phyloP scores from a whole-genome alignment of 495 filamentous ascomycete genomes.

The Penicillium paradoxum region DNA sequence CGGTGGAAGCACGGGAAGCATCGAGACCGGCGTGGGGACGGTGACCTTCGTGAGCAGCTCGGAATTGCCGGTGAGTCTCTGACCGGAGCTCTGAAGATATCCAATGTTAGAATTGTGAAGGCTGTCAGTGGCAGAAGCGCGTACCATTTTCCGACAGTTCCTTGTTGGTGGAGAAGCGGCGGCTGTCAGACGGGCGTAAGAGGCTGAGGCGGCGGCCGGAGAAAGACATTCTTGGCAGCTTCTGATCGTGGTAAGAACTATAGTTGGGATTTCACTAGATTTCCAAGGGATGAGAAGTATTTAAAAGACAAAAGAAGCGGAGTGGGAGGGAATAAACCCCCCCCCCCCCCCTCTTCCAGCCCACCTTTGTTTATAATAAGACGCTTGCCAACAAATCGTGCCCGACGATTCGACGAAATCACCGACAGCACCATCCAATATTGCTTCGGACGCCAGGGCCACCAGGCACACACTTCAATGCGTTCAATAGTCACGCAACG shows the following conservation, averaged over 20 bases:
- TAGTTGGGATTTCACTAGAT: neutral
- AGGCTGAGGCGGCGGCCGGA: conserved; percentile 47
- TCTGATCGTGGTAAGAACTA: neutral
- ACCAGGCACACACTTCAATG: neutral
- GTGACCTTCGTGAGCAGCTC: conserved; percentile 81
- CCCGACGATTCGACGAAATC: conserved; percentile 24
- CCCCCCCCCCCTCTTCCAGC: neutral
- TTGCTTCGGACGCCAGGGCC: neutral
- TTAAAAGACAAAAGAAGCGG: neutral
- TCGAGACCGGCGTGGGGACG: conserved; percentile 86
- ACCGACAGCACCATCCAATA: conserved; percentile 8
- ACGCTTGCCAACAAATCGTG: conserved; percentile 7
- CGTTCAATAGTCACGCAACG: neutral
- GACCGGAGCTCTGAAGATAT: conserved; percentile 57
- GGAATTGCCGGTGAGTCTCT: conserved; percentile 80
- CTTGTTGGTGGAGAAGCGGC: conserved; percentile 37
- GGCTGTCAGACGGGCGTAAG: conserved; percentile 35
- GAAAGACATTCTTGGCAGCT: conserved; percentile 43
- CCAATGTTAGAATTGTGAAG: conserved; percentile 1
- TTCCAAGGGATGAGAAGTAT: neutral
- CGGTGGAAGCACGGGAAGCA: conserved; percentile 72
- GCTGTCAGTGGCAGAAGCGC: conserved; percentile 7
- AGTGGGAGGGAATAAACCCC: neutral
- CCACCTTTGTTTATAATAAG: neutral
- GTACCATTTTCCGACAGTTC: conserved; percentile 43